Base-by-base conservation (phyloP, 257 asterid genomes). In the Asclepias syriaca region DNA sequence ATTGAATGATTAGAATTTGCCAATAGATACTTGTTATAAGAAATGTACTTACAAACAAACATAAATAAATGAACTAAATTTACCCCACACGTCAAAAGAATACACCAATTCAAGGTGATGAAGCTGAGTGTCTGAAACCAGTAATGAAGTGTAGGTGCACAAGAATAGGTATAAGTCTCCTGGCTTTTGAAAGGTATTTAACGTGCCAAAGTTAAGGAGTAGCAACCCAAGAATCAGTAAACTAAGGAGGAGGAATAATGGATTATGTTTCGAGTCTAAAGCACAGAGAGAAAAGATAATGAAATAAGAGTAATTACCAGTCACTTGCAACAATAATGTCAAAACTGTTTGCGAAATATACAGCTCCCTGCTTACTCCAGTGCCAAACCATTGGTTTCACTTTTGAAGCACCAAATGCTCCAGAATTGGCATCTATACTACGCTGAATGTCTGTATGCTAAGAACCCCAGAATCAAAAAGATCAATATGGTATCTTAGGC, bases 291-390 rank as follows among this genome's bases (percentile, higher is more conserved):
- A 67, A 53, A 46, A 43, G 46, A 24, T 22, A 34, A 69, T 15
- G 5, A 45, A 10, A 14, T 48, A 24, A 65, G 73, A 40, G 15
- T 70, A 83, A 72, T 88, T 87, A 91, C 98, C 98, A 91, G 89
- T 94, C 97, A 65, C 98, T 94, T 34, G 97, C 97, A 64, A 94
- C 87, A 71, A 94, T 79, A 77, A 88, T 55, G 69, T 94, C 97
- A 68, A 85, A 87, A 71, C 89, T 74, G 71, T 84, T 85, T 18
- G 74, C 45, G 45, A 81, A 78, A 54, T 87, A 85, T 43, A 81
- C 13, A 57, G 70, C 73, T 49, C 75, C 80, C 37, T 71, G 73
- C 74, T 78, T 89, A 82, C 81, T 87, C 98, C 98, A 94, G 73
- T 94, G 98, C 80, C 91, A 86, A 81, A 87, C 75, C 87, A 79